Evolutionary conservation across 495 filamentous ascomycete species (phyloP), one percentile per base, ranked within the genome.

Genomic region (Neurospora intermedia): DNA sequence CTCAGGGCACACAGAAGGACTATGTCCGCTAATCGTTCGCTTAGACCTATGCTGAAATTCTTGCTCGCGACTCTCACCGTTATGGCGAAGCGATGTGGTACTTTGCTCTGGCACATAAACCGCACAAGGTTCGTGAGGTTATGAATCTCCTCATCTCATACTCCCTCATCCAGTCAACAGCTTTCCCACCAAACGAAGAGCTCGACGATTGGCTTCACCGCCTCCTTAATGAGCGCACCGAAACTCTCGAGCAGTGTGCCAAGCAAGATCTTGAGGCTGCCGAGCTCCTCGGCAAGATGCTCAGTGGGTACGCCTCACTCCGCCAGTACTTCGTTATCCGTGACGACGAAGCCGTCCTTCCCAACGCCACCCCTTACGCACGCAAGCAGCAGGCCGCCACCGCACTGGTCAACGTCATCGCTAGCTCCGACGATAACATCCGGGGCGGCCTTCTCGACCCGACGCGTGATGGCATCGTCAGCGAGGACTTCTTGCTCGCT

Each of bases 261-360:
- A 82, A 85, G 40, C 81, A 87, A 20, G 93, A 97, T 79, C 83
- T 88, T 43, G 91, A 93, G 76, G 94, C 92, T 11, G 94, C 94
- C 31, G 85, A 89, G 72, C 88, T 96, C 11, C 84, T 98, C 2
- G 91, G 92, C 69, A 91, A 88, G 73, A 90, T 93, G 78, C 87
- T 97, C n/a, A 94, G 91, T 78, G 94, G 94, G 43, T 98, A 97
- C 76, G 94, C 93, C 43, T 94, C 91, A 1, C 84, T 98, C 7
- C 89, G 94, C 18, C 90, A 90, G 75, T 97, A 94, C 82, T 98
- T 96, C 80, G 91, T 94, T 75, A 87, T 93, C 46, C 89, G 94
- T 69, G 94, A 98, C 75, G 45, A 74, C 74, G 78, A 80, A 15
- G 48, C 74, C 48, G 75, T 66, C 13, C 73, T 88, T 2, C 83